A percentile compares a stretch with the other conserved stretches of the same genome.
Conservation (phyloP, 2,329 filamentous ascomycete genomes). For the Colletotrichum chlorophyti region DNA sequence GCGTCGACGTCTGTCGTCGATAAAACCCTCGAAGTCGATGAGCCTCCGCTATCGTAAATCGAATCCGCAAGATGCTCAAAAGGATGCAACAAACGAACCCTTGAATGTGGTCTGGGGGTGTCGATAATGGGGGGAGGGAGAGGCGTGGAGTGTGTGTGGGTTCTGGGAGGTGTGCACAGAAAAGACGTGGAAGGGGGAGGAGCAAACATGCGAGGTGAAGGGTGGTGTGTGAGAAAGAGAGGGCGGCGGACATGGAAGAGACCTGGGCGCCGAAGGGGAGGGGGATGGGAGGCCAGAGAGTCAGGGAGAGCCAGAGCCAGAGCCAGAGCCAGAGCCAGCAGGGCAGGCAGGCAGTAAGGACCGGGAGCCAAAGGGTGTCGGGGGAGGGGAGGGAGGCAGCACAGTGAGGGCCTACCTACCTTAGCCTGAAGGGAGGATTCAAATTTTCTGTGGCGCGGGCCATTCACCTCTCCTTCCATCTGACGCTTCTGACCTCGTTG, state of each 20-base stretch:
- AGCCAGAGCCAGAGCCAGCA: conserved; percentile 1
- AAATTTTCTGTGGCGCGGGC: conserved; percentile 27
- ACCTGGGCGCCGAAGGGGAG: conserved; percentile 25
- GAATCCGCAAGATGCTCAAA: conserved; percentile 26
- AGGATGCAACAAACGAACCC: conserved; percentile 31
- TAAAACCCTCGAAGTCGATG: conserved; percentile 5
- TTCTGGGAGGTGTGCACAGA: conserved; percentile 36
- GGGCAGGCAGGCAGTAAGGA: conserved; percentile 2
- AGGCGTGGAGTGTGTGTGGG: conserved; percentile 45
- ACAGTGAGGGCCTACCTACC: too few relatives aligned
- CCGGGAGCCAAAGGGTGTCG: too few relatives aligned
- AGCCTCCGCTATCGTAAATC: conserved; percentile 28
- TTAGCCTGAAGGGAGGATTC: conserved; percentile 27
- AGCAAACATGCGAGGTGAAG: conserved; percentile 31
- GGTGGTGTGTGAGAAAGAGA: conserved; percentile 30
- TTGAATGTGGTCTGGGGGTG: conserved; percentile 40
- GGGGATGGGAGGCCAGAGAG: conserved; percentile 6
- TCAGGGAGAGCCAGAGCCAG: conserved; percentile 2
- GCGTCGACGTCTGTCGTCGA: conserved; percentile 12
- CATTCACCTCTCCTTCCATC: neutral
- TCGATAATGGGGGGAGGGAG: conserved; percentile 48
- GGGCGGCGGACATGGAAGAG: conserved; percentile 28
- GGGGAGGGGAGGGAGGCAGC: conserved; percentile 26
- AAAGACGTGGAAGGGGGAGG: conserved; percentile 32
- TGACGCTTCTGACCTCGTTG: too few relatives aligned